These are phyloP conservation scores for Gardenia jasminoides DNA, from an alignment of 257 asterid genomes.

Conservation along the genomic window DNA sequence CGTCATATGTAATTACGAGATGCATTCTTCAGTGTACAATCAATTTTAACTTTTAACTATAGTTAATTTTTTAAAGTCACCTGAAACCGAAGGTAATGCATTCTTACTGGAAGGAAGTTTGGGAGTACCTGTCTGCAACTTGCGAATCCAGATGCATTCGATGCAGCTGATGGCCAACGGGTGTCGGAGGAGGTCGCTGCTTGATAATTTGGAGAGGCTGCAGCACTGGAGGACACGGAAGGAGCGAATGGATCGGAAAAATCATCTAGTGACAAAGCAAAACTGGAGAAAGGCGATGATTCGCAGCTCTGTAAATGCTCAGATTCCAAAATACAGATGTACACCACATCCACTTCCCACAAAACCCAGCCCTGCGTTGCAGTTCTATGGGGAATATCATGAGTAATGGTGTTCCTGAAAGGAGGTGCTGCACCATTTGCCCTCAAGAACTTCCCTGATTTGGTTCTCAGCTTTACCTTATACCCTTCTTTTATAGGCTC, in stretches of 20 bases:
- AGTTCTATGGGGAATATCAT: slow-evolving; percentile 71
- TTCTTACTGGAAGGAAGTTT: background rate
- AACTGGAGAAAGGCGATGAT: slow-evolving; percentile 39
- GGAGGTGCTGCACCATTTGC: slow-evolving; percentile 93
- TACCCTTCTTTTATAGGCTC: slow-evolving; percentile 70
- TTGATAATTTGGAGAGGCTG: slow-evolving; percentile 8
- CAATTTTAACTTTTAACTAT: no score
- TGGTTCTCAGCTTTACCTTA: slow-evolving; percentile 56
- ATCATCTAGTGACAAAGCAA: slow-evolving; percentile 43
- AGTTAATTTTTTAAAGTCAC: no score
- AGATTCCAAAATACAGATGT: slow-evolving; percentile 35
- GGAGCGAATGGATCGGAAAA: slow-evolving; percentile 14
- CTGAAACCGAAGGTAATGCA: no score
- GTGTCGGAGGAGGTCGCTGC: slow-evolving; percentile 21
- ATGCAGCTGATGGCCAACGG: slow-evolving; percentile 32
- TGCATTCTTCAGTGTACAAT: no score
- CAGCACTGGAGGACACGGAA: background rate
- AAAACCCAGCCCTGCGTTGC: slow-evolving; percentile 69
- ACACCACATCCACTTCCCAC: slow-evolving; percentile 72
- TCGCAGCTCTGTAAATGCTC: slow-evolving; percentile 12
- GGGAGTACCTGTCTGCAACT: slow-evolving; percentile 5
- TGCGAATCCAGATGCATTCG: slow-evolving; percentile 18
- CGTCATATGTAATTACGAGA: no score
- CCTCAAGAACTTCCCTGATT: slow-evolving; percentile 70
- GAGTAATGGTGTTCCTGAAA: slow-evolving; percentile 87